phyloP scores from a whole-genome alignment of 2,329 filamentous ascomycete genomes.

The Davidsoniella australis region DNA sequence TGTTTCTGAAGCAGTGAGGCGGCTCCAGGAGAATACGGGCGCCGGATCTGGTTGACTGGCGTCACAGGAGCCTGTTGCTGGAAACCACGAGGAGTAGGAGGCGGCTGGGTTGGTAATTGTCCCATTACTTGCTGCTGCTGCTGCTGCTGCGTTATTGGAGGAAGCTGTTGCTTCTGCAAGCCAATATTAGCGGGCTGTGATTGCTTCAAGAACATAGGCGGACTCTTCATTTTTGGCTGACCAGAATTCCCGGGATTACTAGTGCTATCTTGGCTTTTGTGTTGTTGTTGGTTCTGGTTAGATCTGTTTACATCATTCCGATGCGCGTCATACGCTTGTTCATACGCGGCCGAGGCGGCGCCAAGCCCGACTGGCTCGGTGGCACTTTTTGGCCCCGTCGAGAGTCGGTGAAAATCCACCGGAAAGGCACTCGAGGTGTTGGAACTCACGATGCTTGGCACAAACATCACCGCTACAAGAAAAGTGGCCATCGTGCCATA shows the following conservation, averaged over 20 bases:
- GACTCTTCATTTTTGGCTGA: too few species aligned
- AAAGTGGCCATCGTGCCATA: too few species aligned
- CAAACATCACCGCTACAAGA: too few species aligned
- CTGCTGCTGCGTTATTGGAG: not conserved
- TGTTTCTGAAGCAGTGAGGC: not conserved
- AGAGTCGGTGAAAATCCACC: too few species aligned
- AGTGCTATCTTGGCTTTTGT: too few species aligned
- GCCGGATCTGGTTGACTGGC: conserved; percentile 9
- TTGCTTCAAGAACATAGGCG: not conserved
- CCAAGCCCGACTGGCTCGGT: conserved; percentile 21
- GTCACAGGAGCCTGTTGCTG: conserved; percentile 2
- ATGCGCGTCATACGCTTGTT: conserved; percentile 46
- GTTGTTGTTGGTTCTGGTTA: too few species aligned
- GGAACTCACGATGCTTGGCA: too few species aligned
- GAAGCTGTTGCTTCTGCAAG: not conserved
- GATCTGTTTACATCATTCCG: conserved; percentile 32
- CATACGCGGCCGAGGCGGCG: conserved; percentile 27
- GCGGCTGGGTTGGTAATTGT: not conserved
- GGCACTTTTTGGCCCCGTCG: conserved; percentile 12
- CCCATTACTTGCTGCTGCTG: not conserved
- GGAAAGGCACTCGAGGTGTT: too few species aligned
- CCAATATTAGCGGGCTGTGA: not conserved
- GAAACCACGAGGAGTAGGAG: not conserved
- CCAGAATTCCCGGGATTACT: not conserved
- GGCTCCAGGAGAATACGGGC: conserved; percentile 5